Evolutionary conservation across 495 filamentous ascomycete species (phyloP), one percentile per base, ranked within the genome.

Genomic region (Talaromyces adpressus): DNA sequence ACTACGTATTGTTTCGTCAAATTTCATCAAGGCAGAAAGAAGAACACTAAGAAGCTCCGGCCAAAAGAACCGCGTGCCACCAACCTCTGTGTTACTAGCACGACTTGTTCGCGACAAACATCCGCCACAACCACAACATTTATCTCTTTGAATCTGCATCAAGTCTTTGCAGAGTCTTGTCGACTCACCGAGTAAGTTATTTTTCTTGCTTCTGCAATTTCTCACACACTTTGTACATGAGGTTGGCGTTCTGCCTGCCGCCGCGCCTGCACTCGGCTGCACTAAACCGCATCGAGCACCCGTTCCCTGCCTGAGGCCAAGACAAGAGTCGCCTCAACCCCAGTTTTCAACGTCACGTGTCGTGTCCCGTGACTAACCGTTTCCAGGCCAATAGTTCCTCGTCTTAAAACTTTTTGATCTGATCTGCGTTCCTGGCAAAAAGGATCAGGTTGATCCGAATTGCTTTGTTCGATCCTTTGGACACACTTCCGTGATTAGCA

Each of bases 401-500:
- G 18, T 36, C 34, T 12, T 60, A 8, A 36, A 36, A 23, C 23
- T 9, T 45, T 45, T 41, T 30, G 56, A 18, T 20, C 29, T 58
- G 23, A 23, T 57, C 27, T 32, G 1, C 9, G 12, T 34, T 6
- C 30, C 34, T 36, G 18, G 34, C 30, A 22, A 32, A 20, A 32
- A 34, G 57, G 29, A 59, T 45, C 58, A 16, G 22, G 22, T 41
- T 27, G 41, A 16, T 16, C 60, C 47, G 39, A 62, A 30, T 47
- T 16, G 34, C 12, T 53, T 62, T 29, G 52, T 27, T n/a, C 12
- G 3, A 18, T n/a, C n/a, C 5, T 25, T 29, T 6, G 12, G 23
- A 45, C 23, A 47, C 18, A 12, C 9, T 18, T 45, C 18, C 34
- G 34, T 61, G 20, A 39, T 45, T 76, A 80, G 78, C 72, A 80